These are phyloP conservation scores for Mayamaea pseudoterrestris DNA, from an alignment of 108 stramenopile genomes.

Conservation along the genomic window DNA sequence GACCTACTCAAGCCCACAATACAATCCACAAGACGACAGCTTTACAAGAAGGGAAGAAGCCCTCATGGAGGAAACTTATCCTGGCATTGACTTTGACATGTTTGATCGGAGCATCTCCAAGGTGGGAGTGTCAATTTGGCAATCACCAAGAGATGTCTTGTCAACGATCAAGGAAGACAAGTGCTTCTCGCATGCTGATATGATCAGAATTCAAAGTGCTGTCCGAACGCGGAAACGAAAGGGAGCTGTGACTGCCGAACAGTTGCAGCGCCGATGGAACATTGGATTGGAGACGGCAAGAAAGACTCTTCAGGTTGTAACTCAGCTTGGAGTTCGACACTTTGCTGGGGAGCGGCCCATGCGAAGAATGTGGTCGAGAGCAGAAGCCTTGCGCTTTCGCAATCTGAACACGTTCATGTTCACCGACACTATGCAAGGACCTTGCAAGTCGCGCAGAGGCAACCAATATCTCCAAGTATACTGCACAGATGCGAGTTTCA, in stretches of 20 bases:
- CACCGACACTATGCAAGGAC: background rate
- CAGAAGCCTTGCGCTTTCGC: background rate
- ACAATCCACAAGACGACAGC: background rate
- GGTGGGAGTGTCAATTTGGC: no score
- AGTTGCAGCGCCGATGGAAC: constrained; percentile 9
- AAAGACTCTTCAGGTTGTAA: constrained; percentile 2
- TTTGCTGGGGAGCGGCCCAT: background rate
- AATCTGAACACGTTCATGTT: background rate
- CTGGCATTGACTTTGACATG: no score
- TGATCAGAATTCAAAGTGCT: background rate
- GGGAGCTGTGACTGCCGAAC: background rate
- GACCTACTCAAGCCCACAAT: background rate
- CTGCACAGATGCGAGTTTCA: background rate
- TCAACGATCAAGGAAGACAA: no score
- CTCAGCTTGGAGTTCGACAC: constrained; percentile 2
- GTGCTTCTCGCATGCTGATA: background rate
- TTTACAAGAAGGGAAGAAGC: background rate
- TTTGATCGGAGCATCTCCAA: no score
- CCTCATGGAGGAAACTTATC: no score
- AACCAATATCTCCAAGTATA: background rate
- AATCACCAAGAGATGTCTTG: no score
- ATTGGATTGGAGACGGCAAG: constrained; percentile 6
- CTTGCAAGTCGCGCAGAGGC: background rate
- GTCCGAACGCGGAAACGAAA: background rate
- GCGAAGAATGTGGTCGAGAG: background rate